Base-by-base conservation (phyloP, 805 yeast species). In the Candida boidinii region DNA sequence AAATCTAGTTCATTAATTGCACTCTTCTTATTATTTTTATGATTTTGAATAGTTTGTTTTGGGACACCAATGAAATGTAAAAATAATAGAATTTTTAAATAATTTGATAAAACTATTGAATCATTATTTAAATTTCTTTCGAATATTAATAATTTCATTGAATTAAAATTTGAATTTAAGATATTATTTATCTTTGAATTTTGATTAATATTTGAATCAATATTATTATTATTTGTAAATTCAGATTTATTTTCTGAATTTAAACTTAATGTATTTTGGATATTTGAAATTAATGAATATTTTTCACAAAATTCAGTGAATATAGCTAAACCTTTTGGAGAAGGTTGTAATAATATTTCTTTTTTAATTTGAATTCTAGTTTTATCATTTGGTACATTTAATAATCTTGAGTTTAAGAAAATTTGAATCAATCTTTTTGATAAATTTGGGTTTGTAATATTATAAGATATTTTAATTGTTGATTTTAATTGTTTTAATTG, bases 291-390 rank as follows among this genome's bases (percentile, higher is more conserved):
- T 30, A 76, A 52, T 0, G 87, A 94, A 29, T 67, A 53, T 26
- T 62, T 69, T 31, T 64, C 60, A 39, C 80, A 75, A 50, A 78
- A 85, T 13, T 64, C 60, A 31, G 73, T 74, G 2, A 88, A 54
- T 0, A 85, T 48, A 0, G 86, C 77, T 7, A 86, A 75, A 1
- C 96, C 97, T 48, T 90, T 90, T 1, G 96, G 87, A 0, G 96
- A 85, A 4, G 95, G 95, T 49, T 90, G 96, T 19, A 85, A 49
- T 2, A 62, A 38, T 0, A 64, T 58, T 4, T 56, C 60, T 0
- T 47, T 56, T 31, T 67, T 68, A 5, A 77, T 65, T 26, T 51
- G 57, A 11, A 50, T 41, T 27, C 81, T 51, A 0, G 95, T 85
- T 45, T 90, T 60, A 40, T 81, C 87, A 3, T 73, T 70, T 0